These are phyloP conservation scores for Aspergillus fructus DNA, from an alignment of 2,329 filamentous ascomycete genomes.

Conservation along the genomic window DNA sequence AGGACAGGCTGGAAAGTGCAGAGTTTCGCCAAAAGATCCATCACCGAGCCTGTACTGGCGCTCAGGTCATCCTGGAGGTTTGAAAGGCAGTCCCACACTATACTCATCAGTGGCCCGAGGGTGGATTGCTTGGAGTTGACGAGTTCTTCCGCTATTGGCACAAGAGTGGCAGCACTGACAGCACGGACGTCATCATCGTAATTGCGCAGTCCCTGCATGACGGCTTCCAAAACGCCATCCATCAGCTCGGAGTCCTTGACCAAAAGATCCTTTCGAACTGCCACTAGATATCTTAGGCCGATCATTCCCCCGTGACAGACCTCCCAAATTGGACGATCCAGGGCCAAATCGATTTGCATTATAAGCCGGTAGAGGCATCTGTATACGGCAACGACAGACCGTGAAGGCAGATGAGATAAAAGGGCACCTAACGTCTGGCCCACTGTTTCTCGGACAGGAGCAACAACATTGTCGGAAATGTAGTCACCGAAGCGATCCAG, in stretches of 20 bases:
- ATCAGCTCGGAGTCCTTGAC: slow-evolving; percentile 81
- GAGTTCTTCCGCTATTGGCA: slow-evolving; percentile 94
- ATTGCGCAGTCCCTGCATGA: slow-evolving; percentile 92
- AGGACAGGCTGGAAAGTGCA: slow-evolving; percentile 93
- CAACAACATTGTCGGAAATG: slow-evolving; percentile 94
- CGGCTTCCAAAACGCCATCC: slow-evolving; percentile 85
- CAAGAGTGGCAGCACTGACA: slow-evolving; percentile 94
- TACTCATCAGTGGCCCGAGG: slow-evolving; percentile 79
- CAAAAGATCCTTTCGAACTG: slow-evolving; percentile 87
- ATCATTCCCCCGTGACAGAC: slow-evolving; percentile 99
- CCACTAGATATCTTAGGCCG: slow-evolving; percentile 89
- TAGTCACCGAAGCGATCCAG: slow-evolving; percentile 97
- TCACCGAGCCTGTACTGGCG: slow-evolving; percentile 95
- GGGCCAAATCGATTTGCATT: slow-evolving; percentile 78
- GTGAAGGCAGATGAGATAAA: slow-evolving; percentile 75
- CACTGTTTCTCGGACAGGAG: slow-evolving; percentile 91
- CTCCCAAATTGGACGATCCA: slow-evolving; percentile 80
- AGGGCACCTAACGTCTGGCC: slow-evolving; percentile 91
- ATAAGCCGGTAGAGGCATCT: slow-evolving; percentile 82
- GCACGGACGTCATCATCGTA: slow-evolving; percentile 93
- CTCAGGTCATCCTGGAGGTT: slow-evolving; percentile 96
- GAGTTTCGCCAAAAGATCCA: slow-evolving; percentile 94
- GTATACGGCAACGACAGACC: slow-evolving; percentile 82
- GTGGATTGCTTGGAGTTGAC: slow-evolving; percentile 78
- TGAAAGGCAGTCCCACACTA: slow-evolving; percentile 96